Evolutionary conservation across 768 basidiomycete genomes (phyloP), one percentile per base, ranked within the genome.

Genomic region (Solioccasus polychromus): DNA sequence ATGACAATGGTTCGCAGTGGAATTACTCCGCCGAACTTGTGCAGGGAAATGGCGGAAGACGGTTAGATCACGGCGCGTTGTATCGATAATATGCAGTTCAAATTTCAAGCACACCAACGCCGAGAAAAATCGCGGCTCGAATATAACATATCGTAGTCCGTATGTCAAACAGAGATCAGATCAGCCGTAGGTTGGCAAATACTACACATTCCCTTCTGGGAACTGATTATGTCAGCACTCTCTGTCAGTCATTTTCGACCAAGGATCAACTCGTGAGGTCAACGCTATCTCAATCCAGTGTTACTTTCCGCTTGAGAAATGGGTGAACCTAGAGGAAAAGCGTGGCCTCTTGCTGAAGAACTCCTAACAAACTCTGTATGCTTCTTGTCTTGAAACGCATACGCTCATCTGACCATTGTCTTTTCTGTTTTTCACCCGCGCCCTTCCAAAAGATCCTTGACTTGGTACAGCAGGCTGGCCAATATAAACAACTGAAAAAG

Each of bases 401-500:
- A 1, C 22, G 12, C 31, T 18, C 37, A 19, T 31, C 38, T 42
- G 28, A 45, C 36, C 20, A 44, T 46, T 5, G 15, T 31, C 12
- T 36, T 25, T 18, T 1, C 23, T 29, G 10, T n/a, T 24, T 30
- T 32, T 26, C 31, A 32, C 31, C 31, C 31, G 14, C 31, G 8
- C n/a, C 14, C 5, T 18, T 34, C 26, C 28, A 17, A 44, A 58
- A 95, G 92, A 96, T 98, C 61, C 79, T 99, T 44, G 95, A 98
- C 62, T 77, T 98, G 46, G 88, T 96, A 25, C 92, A 96, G 65
- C 90, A 95, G 70, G 94, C 95, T 32, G 75, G 81, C n/a, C 87
- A 93, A 68, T 96, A 95, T 76, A 97, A 97, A 72, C 94, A 97
- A 68, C 73, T 97, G 38, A 98, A 97, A 74, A 97, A 97, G 74